A percentile compares a stretch with the other conserved stretches of the same genome.
These are phyloP conservation scores for Monascus purpureus DNA, from an alignment of 495 filamentous ascomycete species.

Conservation along the genomic window DNA sequence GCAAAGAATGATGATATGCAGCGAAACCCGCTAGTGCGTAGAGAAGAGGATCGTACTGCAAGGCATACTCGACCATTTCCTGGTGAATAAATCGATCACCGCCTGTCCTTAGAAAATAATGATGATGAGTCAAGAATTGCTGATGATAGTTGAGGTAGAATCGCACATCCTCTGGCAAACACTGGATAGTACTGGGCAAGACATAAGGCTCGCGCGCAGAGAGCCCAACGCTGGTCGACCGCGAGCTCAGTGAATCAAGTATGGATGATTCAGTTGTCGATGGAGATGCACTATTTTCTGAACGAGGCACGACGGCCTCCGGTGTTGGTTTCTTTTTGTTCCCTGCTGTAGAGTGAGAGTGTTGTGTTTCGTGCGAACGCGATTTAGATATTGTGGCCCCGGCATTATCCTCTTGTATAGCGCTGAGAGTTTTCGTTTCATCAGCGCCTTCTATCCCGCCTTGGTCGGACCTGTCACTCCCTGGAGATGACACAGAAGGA, in stretches of 20 bases:
- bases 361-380: slow-evolving; percentile 16
- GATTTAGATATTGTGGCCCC: slow-evolving; percentile 11
- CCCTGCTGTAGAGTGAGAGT: slow-evolving; percentile 25
- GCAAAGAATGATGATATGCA: slow-evolving; percentile 71
- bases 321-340: slow-evolving; percentile 31
- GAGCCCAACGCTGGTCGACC: slow-evolving; percentile 20
- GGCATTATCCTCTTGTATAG: slow-evolving; percentile 32
- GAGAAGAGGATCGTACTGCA: slow-evolving; percentile 68
- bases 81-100: slow-evolving; percentile 56
- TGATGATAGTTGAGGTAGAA: slow-evolving; percentile 70
- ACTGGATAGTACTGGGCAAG: slow-evolving; percentile 22
- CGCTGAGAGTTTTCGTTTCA: no score
- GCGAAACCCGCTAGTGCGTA: slow-evolving; percentile 86
- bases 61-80: slow-evolving; percentile 53
- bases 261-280: slow-evolving; percentile 25
- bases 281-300: slow-evolving; percentile 29
- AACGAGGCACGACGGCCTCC: slow-evolving; percentile 18
- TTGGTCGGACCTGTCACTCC: slow-evolving; percentile 36
- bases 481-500: slow-evolving; percentile 18
- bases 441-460: slow-evolving; percentile 29
- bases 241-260: slow-evolving; percentile 20
- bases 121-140: slow-evolving; percentile 59
- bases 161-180: slow-evolving; percentile 48
- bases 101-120: slow-evolving; percentile 65
- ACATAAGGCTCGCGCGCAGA: slow-evolving; percentile 10